These are phyloP conservation scores for Neofusicoccum parvum DNA, from an alignment of 2,329 filamentous ascomycete species.

Conservation along the genomic window DNA sequence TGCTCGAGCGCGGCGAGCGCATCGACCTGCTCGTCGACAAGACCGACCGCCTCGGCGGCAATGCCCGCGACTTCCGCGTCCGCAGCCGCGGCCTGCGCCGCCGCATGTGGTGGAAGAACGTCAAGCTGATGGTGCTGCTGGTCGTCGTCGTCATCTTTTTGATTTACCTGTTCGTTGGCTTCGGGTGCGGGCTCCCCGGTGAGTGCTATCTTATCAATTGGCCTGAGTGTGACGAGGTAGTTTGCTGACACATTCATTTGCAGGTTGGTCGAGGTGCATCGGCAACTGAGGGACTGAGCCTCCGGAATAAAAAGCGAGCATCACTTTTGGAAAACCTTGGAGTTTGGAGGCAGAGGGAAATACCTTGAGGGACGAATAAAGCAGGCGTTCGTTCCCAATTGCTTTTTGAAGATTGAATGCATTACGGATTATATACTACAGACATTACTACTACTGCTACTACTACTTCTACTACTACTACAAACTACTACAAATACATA, in stretches of 20 bases:
- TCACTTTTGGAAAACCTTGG: not conserved
- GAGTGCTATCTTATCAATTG: slow-evolving; percentile 26
- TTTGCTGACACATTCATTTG: not conserved
- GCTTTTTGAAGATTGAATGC: not conserved
- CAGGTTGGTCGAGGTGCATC: slow-evolving; percentile 43
- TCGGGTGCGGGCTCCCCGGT: slow-evolving; percentile 71
- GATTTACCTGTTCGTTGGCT: slow-evolving; percentile 70
- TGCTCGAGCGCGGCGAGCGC: slow-evolving; percentile 83
- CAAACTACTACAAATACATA: not conserved
- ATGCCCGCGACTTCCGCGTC: slow-evolving; percentile 86
- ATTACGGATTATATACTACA: slow-evolving; percentile 9
- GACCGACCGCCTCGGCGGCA: slow-evolving; percentile 88
- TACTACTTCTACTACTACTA: not conserved
- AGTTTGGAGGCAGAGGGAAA: slow-evolving; percentile 3
- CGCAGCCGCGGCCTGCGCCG: slow-evolving; percentile 83
- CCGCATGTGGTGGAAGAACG: slow-evolving; percentile 99
- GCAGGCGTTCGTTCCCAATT: slow-evolving; percentile 1
- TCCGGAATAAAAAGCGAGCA: not conserved
- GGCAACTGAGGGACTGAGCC: slow-evolving; percentile 27
- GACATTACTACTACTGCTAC: not conserved
- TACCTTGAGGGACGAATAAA: not conserved
- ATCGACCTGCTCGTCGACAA: slow-evolving; percentile 95
- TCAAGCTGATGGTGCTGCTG: slow-evolving; percentile 86
- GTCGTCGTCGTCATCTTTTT: slow-evolving; percentile 72
- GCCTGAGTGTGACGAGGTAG: no score